Conservation (phyloP, 306 rosid genomes). For the Adenanthera pavonina region DNA sequence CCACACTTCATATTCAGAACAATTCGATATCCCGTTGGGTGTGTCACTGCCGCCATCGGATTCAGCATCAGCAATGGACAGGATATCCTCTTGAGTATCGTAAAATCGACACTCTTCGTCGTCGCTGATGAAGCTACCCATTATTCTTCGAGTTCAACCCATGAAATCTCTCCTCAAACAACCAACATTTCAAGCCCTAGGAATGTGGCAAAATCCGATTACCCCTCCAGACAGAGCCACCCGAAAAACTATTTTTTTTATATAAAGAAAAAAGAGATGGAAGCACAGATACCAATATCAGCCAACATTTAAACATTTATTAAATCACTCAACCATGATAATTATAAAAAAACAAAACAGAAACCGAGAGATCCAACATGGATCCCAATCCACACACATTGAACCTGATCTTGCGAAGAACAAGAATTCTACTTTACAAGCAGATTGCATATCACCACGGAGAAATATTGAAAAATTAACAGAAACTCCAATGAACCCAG, state of each 20-base stretch:
- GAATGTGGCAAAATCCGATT: slow-evolving; percentile 56
- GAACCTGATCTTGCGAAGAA: slow-evolving; percentile 62
- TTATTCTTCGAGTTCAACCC: slow-evolving; percentile 77
- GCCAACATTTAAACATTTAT: slow-evolving; percentile 51
- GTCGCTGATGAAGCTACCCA: slow-evolving; percentile 76
- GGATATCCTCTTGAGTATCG: slow-evolving; percentile 83
- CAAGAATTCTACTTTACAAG: slow-evolving; percentile 36
- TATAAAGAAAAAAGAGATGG: neutral
- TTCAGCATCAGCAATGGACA: slow-evolving; percentile 57
- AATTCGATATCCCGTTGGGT: slow-evolving; percentile 36
- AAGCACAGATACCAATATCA: slow-evolving; percentile 64
- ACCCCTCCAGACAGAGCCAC: slow-evolving; percentile 58
- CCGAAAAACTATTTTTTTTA: slow-evolving; percentile 41
- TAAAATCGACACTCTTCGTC: slow-evolving; percentile 75
- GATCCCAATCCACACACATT: slow-evolving; percentile 83
- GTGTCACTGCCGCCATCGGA: slow-evolving; percentile 44
- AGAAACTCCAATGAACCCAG: slow-evolving; percentile 36
- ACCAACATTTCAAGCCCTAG: slow-evolving; percentile 60
- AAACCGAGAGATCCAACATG: slow-evolving; percentile 80
- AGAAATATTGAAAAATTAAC: neutral
- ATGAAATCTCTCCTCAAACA: slow-evolving; percentile 68
- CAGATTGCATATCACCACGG: slow-evolving; percentile 36
- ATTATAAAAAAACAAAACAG: slow-evolving; percentile 51
- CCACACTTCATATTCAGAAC: slow-evolving; percentile 69
- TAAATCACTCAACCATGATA: slow-evolving; percentile 47